Percentiles rank a stretch among this genome's conserved stretches.
Evolutionary conservation across 2,329 filamentous ascomycete genomes (phyloP).

Genomic region (Aureobasidium uvarum): DNA sequence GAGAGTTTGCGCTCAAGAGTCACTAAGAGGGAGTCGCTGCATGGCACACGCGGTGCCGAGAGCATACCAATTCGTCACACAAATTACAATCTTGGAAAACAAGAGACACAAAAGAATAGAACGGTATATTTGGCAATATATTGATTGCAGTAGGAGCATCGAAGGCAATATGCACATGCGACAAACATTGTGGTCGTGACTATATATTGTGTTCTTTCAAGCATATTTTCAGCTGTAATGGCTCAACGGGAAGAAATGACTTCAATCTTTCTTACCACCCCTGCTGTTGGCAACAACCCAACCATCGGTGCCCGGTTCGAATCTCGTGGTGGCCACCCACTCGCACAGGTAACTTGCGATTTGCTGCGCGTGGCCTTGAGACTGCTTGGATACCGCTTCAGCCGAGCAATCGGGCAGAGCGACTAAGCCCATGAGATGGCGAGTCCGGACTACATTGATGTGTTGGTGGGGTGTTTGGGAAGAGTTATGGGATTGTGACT

Average conservation of each 20-base stretch:
- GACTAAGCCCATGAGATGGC: conserved; percentile 55
- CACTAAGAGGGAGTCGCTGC: no score
- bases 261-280: conserved; percentile 30
- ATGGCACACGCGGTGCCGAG: no score
- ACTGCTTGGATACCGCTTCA: conserved; percentile 54
- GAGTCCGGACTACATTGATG: conserved; percentile 52
- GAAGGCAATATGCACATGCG: no score
- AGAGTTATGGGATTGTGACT: conserved; percentile 38
- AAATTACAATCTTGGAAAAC: no score
- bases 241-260: conserved; percentile 35
- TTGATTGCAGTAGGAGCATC: no score
- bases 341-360: conserved; percentile 58
- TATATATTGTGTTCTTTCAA: background rate
- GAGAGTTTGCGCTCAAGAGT: no score
- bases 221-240: conserved; percentile 38
- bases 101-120: no score
- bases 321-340: conserved; percentile 54
- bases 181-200: no score
- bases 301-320: conserved; percentile 54
- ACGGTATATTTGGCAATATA: no score
- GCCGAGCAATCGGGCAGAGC: conserved; percentile 61
- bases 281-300: conserved; percentile 32
- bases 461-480: conserved; percentile 37
- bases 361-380: conserved; percentile 53
- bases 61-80: no score